Evolutionary conservation across 2,329 filamentous ascomycete genomes (phyloP).

Genomic region (Hypomyces perniciosus): DNA sequence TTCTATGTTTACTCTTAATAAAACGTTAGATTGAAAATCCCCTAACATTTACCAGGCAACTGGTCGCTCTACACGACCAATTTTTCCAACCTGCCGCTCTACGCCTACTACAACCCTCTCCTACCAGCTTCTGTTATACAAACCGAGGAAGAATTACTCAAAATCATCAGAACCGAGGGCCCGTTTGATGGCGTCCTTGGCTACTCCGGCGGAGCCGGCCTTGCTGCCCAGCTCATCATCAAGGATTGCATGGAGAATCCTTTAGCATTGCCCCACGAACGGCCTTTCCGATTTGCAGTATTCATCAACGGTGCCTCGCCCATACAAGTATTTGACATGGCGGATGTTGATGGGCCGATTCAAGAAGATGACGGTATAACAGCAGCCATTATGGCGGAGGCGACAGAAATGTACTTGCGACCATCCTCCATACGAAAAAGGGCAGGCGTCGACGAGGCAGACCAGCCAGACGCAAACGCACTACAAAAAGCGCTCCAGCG

Average conservation of each 20-base stretch:
- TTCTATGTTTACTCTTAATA: no score
- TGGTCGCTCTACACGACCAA: constrained; percentile 6
- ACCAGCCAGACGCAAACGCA: background rate
- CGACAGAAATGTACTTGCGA: constrained; percentile 2
- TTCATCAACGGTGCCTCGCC: constrained; percentile 3
- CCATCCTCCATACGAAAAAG: constrained; percentile 3
- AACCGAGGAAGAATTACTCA: constrained; percentile 1
- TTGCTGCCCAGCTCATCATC: constrained; percentile 7
- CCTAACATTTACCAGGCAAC: background rate
- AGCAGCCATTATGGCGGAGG: background rate
- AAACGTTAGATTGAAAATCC: background rate
- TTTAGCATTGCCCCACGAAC: background rate
- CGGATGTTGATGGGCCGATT: background rate
- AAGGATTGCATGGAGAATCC: background rate
- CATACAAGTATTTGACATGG: background rate
- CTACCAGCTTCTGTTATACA: constrained; percentile 4
- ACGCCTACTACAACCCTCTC: constrained; percentile 8
- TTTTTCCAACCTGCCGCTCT: constrained; percentile 5
- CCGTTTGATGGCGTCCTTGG: constrained; percentile 8
- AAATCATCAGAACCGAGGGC: constrained; percentile 4
- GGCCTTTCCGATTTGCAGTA: constrained; percentile 6
- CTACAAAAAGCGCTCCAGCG: background rate
- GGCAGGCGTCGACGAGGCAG: background rate
- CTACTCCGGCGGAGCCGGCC: constrained; percentile 6
- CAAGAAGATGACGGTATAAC: background rate